Evolutionary conservation across 805 yeast species (phyloP).

Genomic region (Spathaspora hagerdaliae): DNA sequence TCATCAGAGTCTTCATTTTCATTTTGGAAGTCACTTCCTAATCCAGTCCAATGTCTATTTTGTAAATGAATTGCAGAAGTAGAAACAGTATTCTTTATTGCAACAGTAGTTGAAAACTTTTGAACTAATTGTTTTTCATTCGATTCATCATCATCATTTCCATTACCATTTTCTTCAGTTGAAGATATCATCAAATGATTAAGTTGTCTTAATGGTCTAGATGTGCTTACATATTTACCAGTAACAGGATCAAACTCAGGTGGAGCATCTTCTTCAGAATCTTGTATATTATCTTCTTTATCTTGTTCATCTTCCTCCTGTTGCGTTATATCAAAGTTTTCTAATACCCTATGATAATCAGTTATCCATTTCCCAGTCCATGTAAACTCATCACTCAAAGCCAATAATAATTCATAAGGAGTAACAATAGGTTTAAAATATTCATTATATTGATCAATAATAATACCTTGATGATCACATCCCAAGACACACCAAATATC

Average conservation of each 20-base stretch:
- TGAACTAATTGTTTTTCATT: slow-evolving; percentile 44
- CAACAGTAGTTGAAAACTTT: slow-evolving; percentile 53
- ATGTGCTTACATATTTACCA: slow-evolving; percentile 63
- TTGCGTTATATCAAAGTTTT: slow-evolving; percentile 24
- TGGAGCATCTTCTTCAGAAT: slow-evolving; percentile 42
- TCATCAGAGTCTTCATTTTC: slow-evolving; percentile 37
- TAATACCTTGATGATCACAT: slow-evolving; percentile 90
- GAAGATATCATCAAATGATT: slow-evolving; percentile 61
- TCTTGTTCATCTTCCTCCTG: slow-evolving; percentile 29
- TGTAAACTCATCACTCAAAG: slow-evolving; percentile 66
- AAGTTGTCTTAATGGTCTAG: slow-evolving; percentile 70
- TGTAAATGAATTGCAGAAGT: slow-evolving; percentile 82
- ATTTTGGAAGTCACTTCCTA: slow-evolving; percentile 73
- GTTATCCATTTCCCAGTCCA: slow-evolving; percentile 97
- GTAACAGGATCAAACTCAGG: slow-evolving; percentile 90
- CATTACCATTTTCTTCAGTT: slow-evolving; percentile 17
- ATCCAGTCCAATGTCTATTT: slow-evolving; percentile 77
- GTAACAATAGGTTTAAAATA: slow-evolving; percentile 90
- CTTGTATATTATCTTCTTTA: slow-evolving; percentile 13
- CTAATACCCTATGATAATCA: slow-evolving; percentile 59
- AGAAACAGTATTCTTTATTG: slow-evolving; percentile 75
- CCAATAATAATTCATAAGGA: slow-evolving; percentile 84
- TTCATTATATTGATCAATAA: slow-evolving; percentile 73
- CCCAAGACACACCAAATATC: slow-evolving; percentile 95
- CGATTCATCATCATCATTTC: slow-evolving; percentile 8